A percentile compares a stretch with the other conserved stretches of the same genome.
These are phyloP conservation scores for Phalaenopsis hybrid DNA, from an alignment of 116 monocot species.

Conservation along the genomic window DNA sequence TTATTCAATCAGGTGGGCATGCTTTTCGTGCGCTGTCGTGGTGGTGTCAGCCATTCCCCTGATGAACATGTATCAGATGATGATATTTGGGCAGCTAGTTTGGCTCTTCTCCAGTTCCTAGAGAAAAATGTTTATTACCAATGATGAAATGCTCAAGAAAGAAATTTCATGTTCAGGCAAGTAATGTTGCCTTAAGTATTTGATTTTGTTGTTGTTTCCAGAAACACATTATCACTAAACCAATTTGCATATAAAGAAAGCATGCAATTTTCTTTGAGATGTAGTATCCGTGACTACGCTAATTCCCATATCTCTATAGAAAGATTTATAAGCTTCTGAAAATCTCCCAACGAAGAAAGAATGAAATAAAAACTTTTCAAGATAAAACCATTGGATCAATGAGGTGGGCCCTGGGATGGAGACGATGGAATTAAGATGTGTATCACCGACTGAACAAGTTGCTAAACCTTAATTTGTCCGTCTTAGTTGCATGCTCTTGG, in stretches of 20 bases:
- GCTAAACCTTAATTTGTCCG: no score
- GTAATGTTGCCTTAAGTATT: neutral
- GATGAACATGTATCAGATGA: conserved; percentile 64
- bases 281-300: neutral
- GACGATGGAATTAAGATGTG: no score
- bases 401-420: no score
- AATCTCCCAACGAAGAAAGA: neutral
- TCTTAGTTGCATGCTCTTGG: no score
- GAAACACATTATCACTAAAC: neutral
- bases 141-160: neutral
- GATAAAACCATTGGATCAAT: no score
- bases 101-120: conserved; percentile 55
- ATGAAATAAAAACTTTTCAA: no score
- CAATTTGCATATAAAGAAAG: neutral
- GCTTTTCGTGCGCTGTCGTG: conserved; percentile 88
- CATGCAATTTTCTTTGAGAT: neutral
- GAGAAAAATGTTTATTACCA: conserved; percentile 9
- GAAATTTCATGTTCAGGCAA: neutral
- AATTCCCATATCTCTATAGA: neutral
- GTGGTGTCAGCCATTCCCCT: conserved; percentile 86
- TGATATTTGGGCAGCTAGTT: conserved; percentile 87
- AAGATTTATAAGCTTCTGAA: neutral
- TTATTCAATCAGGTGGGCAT: conserved; percentile 61
- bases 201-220: neutral
- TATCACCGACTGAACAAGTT: no score